Base-by-base conservation (phyloP, 208 protist species). In the Trypanosoma scelopori region DNA sequence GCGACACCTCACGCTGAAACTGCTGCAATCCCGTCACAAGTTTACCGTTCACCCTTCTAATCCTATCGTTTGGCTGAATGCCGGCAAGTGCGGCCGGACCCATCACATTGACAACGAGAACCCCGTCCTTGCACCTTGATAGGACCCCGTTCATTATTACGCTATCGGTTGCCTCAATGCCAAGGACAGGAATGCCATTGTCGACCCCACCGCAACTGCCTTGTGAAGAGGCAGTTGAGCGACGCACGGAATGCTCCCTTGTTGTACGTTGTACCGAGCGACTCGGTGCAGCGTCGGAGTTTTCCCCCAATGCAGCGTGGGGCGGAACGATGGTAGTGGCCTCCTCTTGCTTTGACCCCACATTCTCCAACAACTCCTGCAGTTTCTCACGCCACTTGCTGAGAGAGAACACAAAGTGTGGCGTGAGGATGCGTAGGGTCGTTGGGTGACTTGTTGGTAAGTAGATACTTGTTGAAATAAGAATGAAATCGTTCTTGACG, bases 381-480 rank as follows among this genome's bases (percentile, higher is more conserved):
- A 92, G 53, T 48, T 69, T 71, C 55, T 71, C 57, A 20, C 88
- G 72, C 89, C 89, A 94, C 59, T 86, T 67, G 30, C 74, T 72
- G 32, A 94, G 78, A 25, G 72, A 81, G 20, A 88, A 58, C 37
- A 94, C 35, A 63, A 94, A 94, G 47, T 74, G 63, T 18, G 89
- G 89, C n/a, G 68, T 67, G 32, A 87, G 47, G 3, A 61, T 69
- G 28, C 75, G 56, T 59, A 92, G 77, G 46, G 85, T 75, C 65
- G 78, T 84, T 7, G 83, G 80, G 64, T 86, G 81, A 49, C 82
- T 89, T 39, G 78, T 88, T 23, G 84, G 81, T 55, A 92, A 69
- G 74, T 91, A 82, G 35, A 94, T 77, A 41, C 78, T 84, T 12
- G 82, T 81, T 0, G 82, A 89, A 58, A 94, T 66, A 37, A 93